Conservation (phyloP, 2,329 filamentous ascomycete genomes). For the Trichophaea hybrida region DNA sequence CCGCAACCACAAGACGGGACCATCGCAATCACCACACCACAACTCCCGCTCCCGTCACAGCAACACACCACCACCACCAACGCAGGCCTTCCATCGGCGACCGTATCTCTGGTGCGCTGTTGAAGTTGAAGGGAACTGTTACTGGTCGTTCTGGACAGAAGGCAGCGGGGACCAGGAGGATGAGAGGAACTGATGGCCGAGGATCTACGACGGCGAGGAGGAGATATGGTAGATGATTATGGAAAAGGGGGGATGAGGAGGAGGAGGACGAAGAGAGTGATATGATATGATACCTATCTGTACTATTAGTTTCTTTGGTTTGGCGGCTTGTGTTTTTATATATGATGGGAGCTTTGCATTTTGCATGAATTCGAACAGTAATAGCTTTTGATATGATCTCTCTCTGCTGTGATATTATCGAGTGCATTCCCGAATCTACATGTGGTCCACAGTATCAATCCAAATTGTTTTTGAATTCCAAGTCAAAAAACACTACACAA, state of each 20-base stretch:
- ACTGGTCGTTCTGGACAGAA: constrained; percentile 57
- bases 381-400: too few species aligned
- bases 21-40: constrained; percentile 33
- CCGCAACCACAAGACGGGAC: constrained; percentile 33
- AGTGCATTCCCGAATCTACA: too few species aligned
- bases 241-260: background rate
- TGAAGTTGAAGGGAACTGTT: constrained; percentile 56
- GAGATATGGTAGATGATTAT: background rate
- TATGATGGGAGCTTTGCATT: too few species aligned
- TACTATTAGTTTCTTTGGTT: background rate
- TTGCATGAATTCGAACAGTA: too few species aligned
- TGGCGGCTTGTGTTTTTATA: background rate
- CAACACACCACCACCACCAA: constrained; percentile 44
- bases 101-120: constrained; percentile 61
- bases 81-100: constrained; percentile 56
- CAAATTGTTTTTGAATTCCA: too few species aligned
- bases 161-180: constrained; percentile 58
- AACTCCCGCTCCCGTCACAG: constrained; percentile 30
- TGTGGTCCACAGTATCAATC: too few species aligned
- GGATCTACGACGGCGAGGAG: constrained; percentile 29
- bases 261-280: background rate
- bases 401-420: too few species aligned
- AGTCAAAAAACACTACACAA: too few species aligned
- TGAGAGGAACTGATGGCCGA: constrained; percentile 60
- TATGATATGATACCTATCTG: background rate